Evolutionary conservation across 2,329 filamentous ascomycete genomes (phyloP), one percentile per base, ranked within the genome.

Genomic region (Penicillium paneum): DNA sequence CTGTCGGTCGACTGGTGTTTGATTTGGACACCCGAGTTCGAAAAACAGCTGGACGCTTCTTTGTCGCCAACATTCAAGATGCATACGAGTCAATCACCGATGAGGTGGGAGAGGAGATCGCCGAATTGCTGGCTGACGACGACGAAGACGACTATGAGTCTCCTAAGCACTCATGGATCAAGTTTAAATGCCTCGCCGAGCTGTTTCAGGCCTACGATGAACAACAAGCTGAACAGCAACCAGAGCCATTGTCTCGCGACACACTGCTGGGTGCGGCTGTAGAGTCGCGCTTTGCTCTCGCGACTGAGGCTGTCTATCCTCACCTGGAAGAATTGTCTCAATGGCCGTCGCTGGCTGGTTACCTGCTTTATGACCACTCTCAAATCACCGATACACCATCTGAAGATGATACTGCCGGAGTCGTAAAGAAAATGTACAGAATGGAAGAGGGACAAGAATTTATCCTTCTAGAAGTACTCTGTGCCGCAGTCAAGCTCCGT

Each of bases 311-410:
- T 0, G 80, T 97, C 5, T 96, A 90, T 65, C 89, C 94, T 59
- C 87, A 88, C 63, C 83, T 97, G 56, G 79, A 85, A 0, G 90
- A 94, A 64, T 81, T 97, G 29, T 84, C 85, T 62, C 86, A 91
- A 54, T 99, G 94, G 94, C 90, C 96, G 67, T 82, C 89, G 5
- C 75, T 99, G 53, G 88, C 91, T 26, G 91, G 91, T 15, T 99
- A 97, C 71, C 81, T 99, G 7, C 79, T 99, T 2, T 96, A 90
- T 69, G 94, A 99, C 66, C 92, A 97, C 71, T 94, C 91, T 0
- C 69, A 84, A 71, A 77, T 85, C 63, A 73, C 79, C 61, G 72
- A 81, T 67, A 66, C 69, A 24, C 75, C 80, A 2, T 81, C 82
- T 44, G 78, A 77, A 10, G 81, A 82, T 28, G 83, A 86, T 56